Percentiles rank a stretch among this genome's conserved stretches.
phyloP scores from a whole-genome alignment of 306 rosid species.

The Ormosia semicastrata region DNA sequence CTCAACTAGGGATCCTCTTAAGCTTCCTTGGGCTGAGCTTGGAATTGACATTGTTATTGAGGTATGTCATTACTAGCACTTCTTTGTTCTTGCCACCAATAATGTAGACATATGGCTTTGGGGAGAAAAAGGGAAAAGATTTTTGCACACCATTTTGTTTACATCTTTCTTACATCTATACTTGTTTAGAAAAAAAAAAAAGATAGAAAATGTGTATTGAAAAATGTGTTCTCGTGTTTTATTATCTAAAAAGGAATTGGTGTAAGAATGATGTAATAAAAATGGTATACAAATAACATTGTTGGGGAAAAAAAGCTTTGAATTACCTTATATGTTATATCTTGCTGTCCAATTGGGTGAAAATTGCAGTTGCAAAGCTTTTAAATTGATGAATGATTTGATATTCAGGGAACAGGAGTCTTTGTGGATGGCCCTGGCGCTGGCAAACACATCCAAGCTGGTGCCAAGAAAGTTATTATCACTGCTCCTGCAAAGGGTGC shows the following conservation, averaged over 20 bases:
- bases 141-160: too few relatives aligned
- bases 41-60: conserved; percentile 98
- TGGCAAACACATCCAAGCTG: conserved; percentile 97
- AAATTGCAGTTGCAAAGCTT: background rate
- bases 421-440: conserved; percentile 99
- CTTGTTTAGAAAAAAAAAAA: too few relatives aligned
- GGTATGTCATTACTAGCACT: conserved; percentile 39
- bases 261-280: too few relatives aligned
- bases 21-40: conserved; percentile 97
- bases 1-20: conserved; percentile 85
- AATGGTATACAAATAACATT: too few relatives aligned
- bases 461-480: conserved; percentile 96
- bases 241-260: too few relatives aligned
- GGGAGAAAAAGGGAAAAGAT: background rate
- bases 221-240: too few relatives aligned
- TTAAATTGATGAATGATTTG: background rate
- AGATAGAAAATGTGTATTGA: too few relatives aligned
- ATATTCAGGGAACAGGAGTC: conserved; percentile 93
- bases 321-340: background rate
- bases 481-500: conserved; percentile 99
- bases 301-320: background rate
- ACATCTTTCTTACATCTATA: too few relatives aligned
- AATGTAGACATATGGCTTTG: background rate
- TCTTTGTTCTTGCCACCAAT: background rate
- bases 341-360: background rate